These are phyloP conservation scores for Lactarius indigo DNA, from an alignment of 768 basidiomycete species.

Conservation along the genomic window DNA sequence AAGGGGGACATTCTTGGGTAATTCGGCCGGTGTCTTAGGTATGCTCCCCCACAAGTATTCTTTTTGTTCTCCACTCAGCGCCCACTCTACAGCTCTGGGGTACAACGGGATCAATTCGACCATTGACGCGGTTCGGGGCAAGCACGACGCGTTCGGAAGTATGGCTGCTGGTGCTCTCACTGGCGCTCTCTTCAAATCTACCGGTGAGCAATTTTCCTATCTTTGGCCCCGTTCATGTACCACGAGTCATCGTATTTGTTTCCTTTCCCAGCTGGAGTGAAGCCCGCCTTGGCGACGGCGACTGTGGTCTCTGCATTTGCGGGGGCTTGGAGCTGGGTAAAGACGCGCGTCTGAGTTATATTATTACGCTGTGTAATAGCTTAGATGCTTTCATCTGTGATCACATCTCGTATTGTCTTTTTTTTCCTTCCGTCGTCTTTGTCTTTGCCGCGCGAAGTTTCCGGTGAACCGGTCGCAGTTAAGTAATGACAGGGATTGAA, in stretches of 20 bases:
- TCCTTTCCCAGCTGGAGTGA: conserved; percentile 74
- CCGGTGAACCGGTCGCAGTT: conserved; percentile 1
- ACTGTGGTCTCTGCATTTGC: conserved; percentile 86
- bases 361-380: conserved; percentile 44
- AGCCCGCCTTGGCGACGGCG: conserved; percentile 84
- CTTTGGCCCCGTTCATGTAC: conserved; percentile 29
- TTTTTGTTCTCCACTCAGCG: conserved; percentile 40
- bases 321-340: conserved; percentile 93
- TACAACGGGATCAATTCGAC: conserved; percentile 97
- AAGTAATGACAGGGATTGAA: conserved; percentile 20
- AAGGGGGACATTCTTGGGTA: conserved; percentile 96
- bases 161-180: conserved; percentile 91
- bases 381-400: conserved; percentile 25
- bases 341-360: conserved; percentile 72
- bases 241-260: conserved; percentile 30
- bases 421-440: conserved; percentile 17
- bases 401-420: conserved; percentile 23
- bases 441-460: conserved; percentile 10
- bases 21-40: conserved; percentile 98
- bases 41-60: conserved; percentile 41
- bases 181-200: conserved; percentile 89
- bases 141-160: conserved; percentile 88
- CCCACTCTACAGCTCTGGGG: conserved; percentile 65
- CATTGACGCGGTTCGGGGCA: conserved; percentile 83
- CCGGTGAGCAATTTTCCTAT: conserved; percentile 57